phyloP scores from a whole-genome alignment of 768 basidiomycete genomes.

The Naematelia encephala region DNA sequence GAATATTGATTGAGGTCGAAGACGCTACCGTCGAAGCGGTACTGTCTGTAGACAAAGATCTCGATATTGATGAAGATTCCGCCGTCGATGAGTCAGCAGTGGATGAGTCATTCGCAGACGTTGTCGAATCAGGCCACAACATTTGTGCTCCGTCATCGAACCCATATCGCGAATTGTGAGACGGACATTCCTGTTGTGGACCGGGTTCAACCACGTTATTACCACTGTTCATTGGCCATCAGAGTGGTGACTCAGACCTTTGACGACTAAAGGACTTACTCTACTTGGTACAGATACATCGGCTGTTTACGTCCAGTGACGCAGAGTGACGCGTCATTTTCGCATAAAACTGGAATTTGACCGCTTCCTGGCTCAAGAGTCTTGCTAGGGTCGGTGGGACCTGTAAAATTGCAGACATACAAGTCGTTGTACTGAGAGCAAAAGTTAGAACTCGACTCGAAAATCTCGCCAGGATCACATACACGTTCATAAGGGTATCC shows the following conservation, averaged over 20 bases:
- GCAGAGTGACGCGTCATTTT: not conserved
- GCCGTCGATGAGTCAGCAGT: not conserved
- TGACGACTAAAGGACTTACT: no score
- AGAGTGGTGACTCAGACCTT: no score
- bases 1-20: no score
- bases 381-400: not conserved
- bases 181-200: not conserved
- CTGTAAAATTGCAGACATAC: not conserved
- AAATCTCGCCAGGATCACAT: no score
- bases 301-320: not conserved
- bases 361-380: not conserved
- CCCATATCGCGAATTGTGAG: not conserved
- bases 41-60: no score
- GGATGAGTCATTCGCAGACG: not conserved
- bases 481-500: not conserved
- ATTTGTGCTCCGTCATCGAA: not conserved
- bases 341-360: not conserved
- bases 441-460: no score
- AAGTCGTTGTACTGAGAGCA: not conserved
- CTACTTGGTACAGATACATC: not conserved
- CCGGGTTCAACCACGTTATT: not conserved
- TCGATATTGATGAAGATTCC: not conserved
- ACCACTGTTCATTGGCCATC: not conserved
- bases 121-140: not conserved
- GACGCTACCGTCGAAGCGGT: no score